Conservation (phyloP, 208 protist species). For the Naegleria fowleri region DNA sequence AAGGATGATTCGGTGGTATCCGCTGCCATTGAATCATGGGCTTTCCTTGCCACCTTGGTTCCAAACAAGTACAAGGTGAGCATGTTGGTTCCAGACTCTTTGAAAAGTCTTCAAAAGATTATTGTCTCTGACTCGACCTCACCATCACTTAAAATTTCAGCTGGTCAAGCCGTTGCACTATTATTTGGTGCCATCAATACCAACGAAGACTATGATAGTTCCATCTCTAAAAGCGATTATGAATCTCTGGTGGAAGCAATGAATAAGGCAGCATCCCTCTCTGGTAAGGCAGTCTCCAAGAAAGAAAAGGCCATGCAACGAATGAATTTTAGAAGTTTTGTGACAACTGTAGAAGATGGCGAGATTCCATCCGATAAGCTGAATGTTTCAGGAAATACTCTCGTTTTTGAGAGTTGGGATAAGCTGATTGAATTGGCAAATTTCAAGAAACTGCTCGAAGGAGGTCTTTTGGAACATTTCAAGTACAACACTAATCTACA, state of each 20-base stretch:
- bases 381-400: not conserved
- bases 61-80: not conserved
- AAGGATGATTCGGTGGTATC: not conserved
- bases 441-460: not conserved
- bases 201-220: no score
- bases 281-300: not conserved
- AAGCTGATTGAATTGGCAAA: not conserved
- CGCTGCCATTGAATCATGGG: not conserved
- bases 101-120: not conserved
- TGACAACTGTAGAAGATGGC: not conserved
- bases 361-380: not conserved
- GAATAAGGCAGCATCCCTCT: not conserved
- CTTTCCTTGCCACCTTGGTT: not conserved
- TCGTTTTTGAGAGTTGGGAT: not conserved
- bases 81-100: not conserved
- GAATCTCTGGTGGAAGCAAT: not conserved
- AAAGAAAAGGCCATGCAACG: not conserved
- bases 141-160: not conserved
- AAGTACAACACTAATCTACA: not conserved
- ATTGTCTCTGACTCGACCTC: not conserved
- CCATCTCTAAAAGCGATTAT: no score
- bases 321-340: not conserved
- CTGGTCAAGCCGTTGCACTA: not conserved
- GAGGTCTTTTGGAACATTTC: not conserved
- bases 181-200: not conserved